These are phyloP conservation scores for Clathrus columnatus DNA, from an alignment of 768 basidiomycete genomes.

Conservation along the genomic window DNA sequence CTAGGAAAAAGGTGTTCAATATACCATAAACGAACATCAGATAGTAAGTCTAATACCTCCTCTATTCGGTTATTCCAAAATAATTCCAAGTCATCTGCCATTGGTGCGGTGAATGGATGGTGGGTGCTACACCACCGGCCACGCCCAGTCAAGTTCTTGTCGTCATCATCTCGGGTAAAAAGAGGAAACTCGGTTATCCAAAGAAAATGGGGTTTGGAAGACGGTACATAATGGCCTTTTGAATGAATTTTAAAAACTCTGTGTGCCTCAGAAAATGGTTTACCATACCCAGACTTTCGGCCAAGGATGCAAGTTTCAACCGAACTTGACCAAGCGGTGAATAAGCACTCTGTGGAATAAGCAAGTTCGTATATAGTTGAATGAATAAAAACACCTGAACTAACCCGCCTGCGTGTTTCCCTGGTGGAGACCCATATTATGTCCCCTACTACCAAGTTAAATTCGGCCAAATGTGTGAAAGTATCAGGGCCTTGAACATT, in stretches of 20 bases:
- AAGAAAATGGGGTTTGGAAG: conserved; percentile 67
- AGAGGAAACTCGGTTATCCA: conserved; percentile 97
- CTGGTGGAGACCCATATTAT: conserved; percentile 44
- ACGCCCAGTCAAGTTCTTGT: conserved; percentile 78
- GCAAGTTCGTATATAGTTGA: conserved; percentile 15
- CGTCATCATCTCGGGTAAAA: conserved; percentile 77
- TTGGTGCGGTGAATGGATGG: conserved; percentile 95
- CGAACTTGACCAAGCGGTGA: conserved; percentile 70
- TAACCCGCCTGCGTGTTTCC: neutral
- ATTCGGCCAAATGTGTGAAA: neutral
- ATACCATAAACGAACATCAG: neutral
- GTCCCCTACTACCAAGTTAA: conserved; percentile 32
- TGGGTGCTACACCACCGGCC: conserved; percentile 91
- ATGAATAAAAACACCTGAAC: neutral
- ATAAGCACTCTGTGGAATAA: conserved; percentile 62
- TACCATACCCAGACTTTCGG: conserved; percentile 50
- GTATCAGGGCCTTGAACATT: neutral
- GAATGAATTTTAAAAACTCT: conserved; percentile 9
- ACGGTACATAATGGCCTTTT: conserved; percentile 48
- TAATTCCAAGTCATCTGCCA: conserved; percentile 77
- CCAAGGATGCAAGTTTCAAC: conserved; percentile 55
- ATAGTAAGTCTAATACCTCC: conserved; percentile 23
- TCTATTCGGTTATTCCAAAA: conserved; percentile 65
- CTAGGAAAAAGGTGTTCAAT: conserved; percentile 31
- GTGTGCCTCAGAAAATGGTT: conserved; percentile 13